Base-by-base conservation (phyloP, 305 asterid species). In the Fraxinus xanthoxyloides region DNA sequence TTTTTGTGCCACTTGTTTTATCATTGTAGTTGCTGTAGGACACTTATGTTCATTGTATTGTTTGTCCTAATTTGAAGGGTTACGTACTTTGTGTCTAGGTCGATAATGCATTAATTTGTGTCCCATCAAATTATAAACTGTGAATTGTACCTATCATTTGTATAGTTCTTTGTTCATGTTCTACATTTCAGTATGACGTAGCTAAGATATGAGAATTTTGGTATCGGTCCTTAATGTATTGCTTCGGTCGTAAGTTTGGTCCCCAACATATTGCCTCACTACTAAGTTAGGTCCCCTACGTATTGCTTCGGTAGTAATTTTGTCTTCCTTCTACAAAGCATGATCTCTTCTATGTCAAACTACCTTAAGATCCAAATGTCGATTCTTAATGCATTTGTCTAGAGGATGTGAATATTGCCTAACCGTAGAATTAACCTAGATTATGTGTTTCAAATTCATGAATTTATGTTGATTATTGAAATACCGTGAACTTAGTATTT, bases 271-370 rank as follows among this genome's bases (percentile, higher is more conserved):
- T 48, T 15, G 19, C n/a, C 21, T 48, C 21, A 48, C 6, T 48
- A 48, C 19, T 17, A 79, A 72, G 54, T 75, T 80, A 21, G 54
- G 54, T 46, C 54, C 54, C 54, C 54, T 12, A 46, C n/a, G 5
- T 46, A 46, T 46, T 46, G n/a, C 54, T 12, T 46, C 19, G 56
- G 6, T 15, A 13, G 56, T 17, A 40, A 10, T 40, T 23, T 31
- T 87, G 87, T 84, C 78, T 61, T 67, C 26, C 32, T 51, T 84
- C 77, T 24, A 6, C 70, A 30, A 24, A 77, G 59, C 83, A 84
- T 73, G 13, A 38, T 24, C 77, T 54, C 75, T 74, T 31, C 31
- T 7, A n/a, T 51, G 63, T 51, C 63, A 51, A 51, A 51, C 67
- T 56, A 7, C 0, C 12, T 7, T 2, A 56, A 56, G 23, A 56